Base-by-base conservation (phyloP, 1,284 basidiomycete genomes). In the Ustilago curta region DNA sequence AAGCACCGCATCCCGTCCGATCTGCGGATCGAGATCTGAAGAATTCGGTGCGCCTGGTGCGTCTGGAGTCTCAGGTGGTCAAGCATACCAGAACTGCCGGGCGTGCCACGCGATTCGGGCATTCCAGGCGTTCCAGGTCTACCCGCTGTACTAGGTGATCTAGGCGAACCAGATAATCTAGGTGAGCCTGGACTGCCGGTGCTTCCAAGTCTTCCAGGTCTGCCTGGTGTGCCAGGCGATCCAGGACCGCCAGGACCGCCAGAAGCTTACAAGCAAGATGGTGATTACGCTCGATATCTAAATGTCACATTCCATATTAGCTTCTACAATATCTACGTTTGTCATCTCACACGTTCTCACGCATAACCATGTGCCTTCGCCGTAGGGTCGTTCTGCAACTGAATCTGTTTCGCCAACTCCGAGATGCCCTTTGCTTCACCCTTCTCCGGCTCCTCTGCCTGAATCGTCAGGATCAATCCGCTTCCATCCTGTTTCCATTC, bases 401-500 rank as follows among this genome's bases (percentile, higher is more conserved):
- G 73, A 32, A 76, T 62, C 35, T 65, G 69, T 27, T 69, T 53
- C 2, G 74, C 66, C 37, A 76, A 52, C 14, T 48, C 40, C 8
- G 62, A 66, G 59, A 74, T 74, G 6, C 75, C 70, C 25, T 64
- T 77, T 23, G 61, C 68, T 55, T 70, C 75, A 18, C 67, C 61
- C 47, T 59, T 54, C 8, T 76, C 65, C 25, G 67, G 70, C 53
- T 79, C 73, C 57, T 79, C 76, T 19, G 72, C 76, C 25, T 77
- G 55, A 49, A 83, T 81, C 14, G 75, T 80, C 44, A 83, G 52
- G 18, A 77, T 37, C 27, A 82, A 48, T 19, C 64, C 64, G 4
- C 59, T 51, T 18, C 77, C 81, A 39, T 80, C 66, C 9, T 64
- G 51, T 19, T 73, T 76, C 83, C 83, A 84, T n/a, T 59, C 19